Evolutionary conservation across 208 protist species (phyloP).

Genomic region (Leishmania tarentolae): DNA sequence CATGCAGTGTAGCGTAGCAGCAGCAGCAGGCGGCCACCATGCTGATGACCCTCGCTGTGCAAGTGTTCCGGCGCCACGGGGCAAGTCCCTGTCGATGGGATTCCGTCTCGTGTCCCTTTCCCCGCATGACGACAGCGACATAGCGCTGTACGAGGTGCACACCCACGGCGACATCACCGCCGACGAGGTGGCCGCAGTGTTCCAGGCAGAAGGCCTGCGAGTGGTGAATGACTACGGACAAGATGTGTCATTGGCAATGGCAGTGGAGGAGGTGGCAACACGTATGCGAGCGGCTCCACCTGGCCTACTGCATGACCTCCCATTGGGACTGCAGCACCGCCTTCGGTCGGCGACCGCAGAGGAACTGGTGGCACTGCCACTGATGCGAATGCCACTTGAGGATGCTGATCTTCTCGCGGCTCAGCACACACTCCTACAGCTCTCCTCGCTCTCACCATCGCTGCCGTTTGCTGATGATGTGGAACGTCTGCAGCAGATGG

Average conservation of each 20-base stretch:
- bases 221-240: constrained; percentile 80
- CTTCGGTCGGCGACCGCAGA: constrained; percentile 41
- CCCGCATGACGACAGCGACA: constrained; percentile 30
- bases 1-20: constrained; percentile 20
- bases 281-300: constrained; percentile 22
- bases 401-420: constrained; percentile 31
- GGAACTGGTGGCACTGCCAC: constrained; percentile 62
- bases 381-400: constrained; percentile 37
- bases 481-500: constrained; percentile 14
- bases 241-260: constrained; percentile 44
- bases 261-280: constrained; percentile 35
- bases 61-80: constrained; percentile 5
- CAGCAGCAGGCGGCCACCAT: not conserved
- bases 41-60: not conserved
- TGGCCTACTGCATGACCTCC: constrained; percentile 34
- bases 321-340: constrained; percentile 50
- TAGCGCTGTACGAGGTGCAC: constrained; percentile 73
- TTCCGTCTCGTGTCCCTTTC: constrained; percentile 47
- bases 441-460: not conserved
- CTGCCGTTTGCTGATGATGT: constrained; percentile 7
- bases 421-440: constrained; percentile 5
- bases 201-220: constrained; percentile 53
- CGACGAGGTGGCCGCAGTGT: constrained; percentile 70
- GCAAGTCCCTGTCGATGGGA: constrained; percentile 29
- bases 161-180: constrained; percentile 42